Evolutionary conservation across 345 rosid genomes (phyloP).

Genomic region (Dimocarpus longan): DNA sequence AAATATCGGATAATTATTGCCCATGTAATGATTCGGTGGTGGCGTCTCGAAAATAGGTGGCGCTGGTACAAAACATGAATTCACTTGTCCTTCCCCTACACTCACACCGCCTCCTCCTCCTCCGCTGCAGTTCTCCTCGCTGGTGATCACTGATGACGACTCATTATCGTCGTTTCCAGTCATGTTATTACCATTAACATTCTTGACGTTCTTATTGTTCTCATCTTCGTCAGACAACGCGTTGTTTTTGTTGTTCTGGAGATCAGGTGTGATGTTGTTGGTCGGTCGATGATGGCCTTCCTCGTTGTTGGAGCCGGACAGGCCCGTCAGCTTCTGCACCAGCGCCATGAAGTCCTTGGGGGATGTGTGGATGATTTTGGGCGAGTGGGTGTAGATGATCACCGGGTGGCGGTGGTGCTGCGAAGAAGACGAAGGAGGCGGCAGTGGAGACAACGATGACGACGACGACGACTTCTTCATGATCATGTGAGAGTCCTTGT

Average conservation of each 20-base stretch:
- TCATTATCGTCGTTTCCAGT: constrained; percentile 54
- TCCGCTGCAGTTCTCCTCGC: constrained; percentile 46
- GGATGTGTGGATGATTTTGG: constrained; percentile 82
- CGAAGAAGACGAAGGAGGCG: constrained; percentile 31
- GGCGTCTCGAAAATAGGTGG: constrained; percentile 40
- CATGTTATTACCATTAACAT: background rate
- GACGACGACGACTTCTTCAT: constrained; percentile 46
- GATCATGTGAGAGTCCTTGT: constrained; percentile 52
- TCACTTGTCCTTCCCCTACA: constrained; percentile 47
- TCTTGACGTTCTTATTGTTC: constrained; percentile 9
- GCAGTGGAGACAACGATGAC: constrained; percentile 36
- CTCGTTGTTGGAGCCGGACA: constrained; percentile 31
- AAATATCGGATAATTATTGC: constrained; percentile 46
- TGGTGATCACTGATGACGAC: constrained; percentile 67
- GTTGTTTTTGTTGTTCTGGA: constrained; percentile 18
- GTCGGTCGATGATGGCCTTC: background rate
- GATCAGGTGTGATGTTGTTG: background rate
- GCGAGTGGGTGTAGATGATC: constrained; percentile 92
- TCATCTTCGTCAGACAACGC: constrained; percentile 14
- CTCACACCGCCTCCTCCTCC: constrained; percentile 26
- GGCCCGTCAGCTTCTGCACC: constrained; percentile 89
- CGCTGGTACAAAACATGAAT: constrained; percentile 45
- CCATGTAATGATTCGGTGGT: constrained; percentile 36
- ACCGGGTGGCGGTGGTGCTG: constrained; percentile 72
- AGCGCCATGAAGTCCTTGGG: constrained; percentile 89